These are phyloP conservation scores for Pseudogymnoascus sp. DNA, from an alignment of 2,329 filamentous ascomycete genomes.

Conservation along the genomic window DNA sequence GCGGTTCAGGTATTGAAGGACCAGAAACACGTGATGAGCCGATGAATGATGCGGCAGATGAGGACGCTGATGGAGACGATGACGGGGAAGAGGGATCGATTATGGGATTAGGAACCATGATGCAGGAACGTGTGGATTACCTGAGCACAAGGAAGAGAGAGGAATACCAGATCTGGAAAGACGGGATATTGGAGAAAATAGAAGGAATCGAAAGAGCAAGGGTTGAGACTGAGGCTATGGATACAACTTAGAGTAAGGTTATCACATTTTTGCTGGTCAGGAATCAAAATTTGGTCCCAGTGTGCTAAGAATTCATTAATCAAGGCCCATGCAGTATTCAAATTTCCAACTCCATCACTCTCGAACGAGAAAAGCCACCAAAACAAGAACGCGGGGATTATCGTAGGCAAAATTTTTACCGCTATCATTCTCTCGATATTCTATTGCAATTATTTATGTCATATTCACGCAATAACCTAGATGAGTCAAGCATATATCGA, in stretches of 20 bases:
- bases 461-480: not conserved
- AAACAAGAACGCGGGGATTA: not conserved
- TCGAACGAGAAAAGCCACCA: not conserved
- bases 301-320: not conserved
- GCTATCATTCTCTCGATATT: not conserved
- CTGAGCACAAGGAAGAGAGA: slow-evolving; percentile 54
- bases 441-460: not conserved
- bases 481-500: not conserved
- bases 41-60: slow-evolving; percentile 21
- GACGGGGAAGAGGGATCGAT: slow-evolving; percentile 23
- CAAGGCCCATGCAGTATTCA: not conserved
- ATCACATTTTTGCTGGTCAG: not conserved
- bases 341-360: not conserved
- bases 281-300: not conserved
- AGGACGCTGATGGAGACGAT: slow-evolving; percentile 27
- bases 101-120: slow-evolving; percentile 48
- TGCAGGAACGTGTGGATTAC: slow-evolving; percentile 67
- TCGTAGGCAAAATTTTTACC: not conserved
- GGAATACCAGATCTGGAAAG: slow-evolving; percentile 59
- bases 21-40: slow-evolving; percentile 10
- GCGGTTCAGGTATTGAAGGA: slow-evolving; percentile 19
- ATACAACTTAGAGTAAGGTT: not conserved
- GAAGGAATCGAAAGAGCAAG: slow-evolving; percentile 33
- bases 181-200: slow-evolving; percentile 48
- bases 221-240: slow-evolving; percentile 11